A percentile compares a stretch with the other conserved stretches of the same genome.
phyloP scores from a whole-genome alignment of 495 filamentous ascomycete genomes.

The Aspergillus haitiensis region DNA sequence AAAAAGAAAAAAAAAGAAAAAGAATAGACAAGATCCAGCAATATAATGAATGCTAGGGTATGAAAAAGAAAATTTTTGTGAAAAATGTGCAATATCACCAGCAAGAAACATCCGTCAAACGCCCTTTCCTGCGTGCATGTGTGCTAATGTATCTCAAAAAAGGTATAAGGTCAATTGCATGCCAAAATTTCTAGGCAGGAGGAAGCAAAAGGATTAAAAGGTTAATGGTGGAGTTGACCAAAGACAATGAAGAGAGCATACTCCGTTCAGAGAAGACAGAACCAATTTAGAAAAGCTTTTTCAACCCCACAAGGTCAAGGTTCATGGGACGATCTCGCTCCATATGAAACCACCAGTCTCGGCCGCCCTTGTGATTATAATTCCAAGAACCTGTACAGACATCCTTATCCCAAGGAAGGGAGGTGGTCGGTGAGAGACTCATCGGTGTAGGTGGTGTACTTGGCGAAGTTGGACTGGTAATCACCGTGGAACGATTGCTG shows the following conservation, averaged over 20 bases:
- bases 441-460: slow-evolving; percentile 41
- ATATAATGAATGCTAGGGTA: background rate
- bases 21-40: slow-evolving; percentile 9
- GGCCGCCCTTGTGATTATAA: slow-evolving; percentile 39
- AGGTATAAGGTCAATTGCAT: slow-evolving; percentile 3
- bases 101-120: slow-evolving; percentile 19
- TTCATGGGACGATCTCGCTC: slow-evolving; percentile 48
- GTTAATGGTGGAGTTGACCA: background rate
- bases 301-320: slow-evolving; percentile 39
- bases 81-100: slow-evolving; percentile 8
- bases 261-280: background rate
- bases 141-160: slow-evolving; percentile 4
- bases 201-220: background rate
- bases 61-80: slow-evolving; percentile 1
- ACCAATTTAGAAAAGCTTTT: slow-evolving; percentile 40
- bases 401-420: slow-evolving; percentile 47
- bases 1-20: slow-evolving; percentile 6
- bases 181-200: background rate
- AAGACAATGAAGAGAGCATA: background rate
- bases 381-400: slow-evolving; percentile 52
- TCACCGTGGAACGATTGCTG: slow-evolving; percentile 34
- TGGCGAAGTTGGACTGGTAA: slow-evolving; percentile 36
- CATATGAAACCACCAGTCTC: slow-evolving; percentile 54
- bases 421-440: slow-evolving; percentile 28
- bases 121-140: slow-evolving; percentile 15